Percentiles rank a stretch among this genome's conserved stretches.
Conservation (phyloP, 179 eudicot genomes). For the Silene noctiflora region DNA sequence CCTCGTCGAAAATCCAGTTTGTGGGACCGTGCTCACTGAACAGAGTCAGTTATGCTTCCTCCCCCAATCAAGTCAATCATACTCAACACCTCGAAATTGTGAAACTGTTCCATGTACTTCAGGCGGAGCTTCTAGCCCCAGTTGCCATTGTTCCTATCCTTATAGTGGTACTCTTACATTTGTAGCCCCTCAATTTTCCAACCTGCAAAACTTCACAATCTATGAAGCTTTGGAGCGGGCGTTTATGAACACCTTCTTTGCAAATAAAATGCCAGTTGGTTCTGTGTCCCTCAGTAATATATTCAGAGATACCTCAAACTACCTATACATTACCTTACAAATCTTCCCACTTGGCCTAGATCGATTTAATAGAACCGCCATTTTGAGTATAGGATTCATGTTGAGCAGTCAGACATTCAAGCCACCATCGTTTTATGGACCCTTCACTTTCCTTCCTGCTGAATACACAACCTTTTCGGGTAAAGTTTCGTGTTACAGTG, state of each 20-base stretch:
- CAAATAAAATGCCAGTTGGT: neutral
- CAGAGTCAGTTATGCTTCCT: constrained; percentile 35
- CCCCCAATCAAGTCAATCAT: constrained; percentile 31
- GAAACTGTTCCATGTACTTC: constrained; percentile 32
- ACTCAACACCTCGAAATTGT: constrained; percentile 55
- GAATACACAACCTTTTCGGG: constrained; percentile 44
- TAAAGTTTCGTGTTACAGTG: neutral
- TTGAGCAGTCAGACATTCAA: constrained; percentile 59
- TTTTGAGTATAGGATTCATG: constrained; percentile 36
- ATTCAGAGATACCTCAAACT: constrained; percentile 30
- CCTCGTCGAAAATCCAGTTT: constrained; percentile 45
- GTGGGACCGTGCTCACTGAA: constrained; percentile 18
- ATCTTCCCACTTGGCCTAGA: constrained; percentile 51
- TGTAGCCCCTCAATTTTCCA: constrained; percentile 56
- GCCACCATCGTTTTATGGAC: constrained; percentile 53
- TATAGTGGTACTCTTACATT: constrained; percentile 55
- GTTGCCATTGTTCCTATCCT: constrained; percentile 58
- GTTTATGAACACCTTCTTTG: constrained; percentile 22
- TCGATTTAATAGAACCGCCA: constrained; percentile 46
- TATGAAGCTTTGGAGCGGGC: constrained; percentile 37
- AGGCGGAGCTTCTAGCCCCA: constrained; percentile 52
- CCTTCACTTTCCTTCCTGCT: constrained; percentile 38
- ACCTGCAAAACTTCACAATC: constrained; percentile 37
- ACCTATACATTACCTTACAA: constrained; percentile 45
- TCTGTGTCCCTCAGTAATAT: constrained; percentile 56